phyloP scores from a whole-genome alignment of 2,329 filamentous ascomycete species.

The Paecilomyces variotii region DNA sequence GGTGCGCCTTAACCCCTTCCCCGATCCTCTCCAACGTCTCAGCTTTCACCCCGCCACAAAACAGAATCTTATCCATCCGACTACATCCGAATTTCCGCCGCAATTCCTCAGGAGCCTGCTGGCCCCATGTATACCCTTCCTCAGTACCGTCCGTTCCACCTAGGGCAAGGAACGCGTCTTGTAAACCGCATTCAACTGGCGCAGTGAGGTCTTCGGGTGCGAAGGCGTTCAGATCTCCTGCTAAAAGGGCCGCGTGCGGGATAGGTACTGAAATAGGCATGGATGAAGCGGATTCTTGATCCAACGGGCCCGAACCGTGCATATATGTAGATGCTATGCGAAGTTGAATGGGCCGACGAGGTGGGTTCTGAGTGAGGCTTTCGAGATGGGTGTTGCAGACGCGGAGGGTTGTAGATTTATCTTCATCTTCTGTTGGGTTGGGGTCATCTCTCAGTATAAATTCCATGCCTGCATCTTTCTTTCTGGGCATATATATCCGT shows the following conservation, averaged over 20 bases:
- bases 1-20: constrained; percentile 4
- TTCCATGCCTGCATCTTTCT: too few relatives aligned
- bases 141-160: constrained; percentile 45
- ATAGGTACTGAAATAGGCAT: background rate
- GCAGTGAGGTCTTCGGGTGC: constrained; percentile 45
- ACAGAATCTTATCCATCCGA: constrained; percentile 50
- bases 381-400: constrained; percentile 53
- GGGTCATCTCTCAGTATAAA: too few relatives aligned
- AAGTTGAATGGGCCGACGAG: constrained; percentile 44
- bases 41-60: constrained; percentile 26
- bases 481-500: background rate
- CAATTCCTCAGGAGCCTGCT: constrained; percentile 39
- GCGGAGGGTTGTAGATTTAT: constrained; percentile 28
- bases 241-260: constrained; percentile 38
- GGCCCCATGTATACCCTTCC: constrained; percentile 51
- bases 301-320: constrained; percentile 19
- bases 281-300: background rate
- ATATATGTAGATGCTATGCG: constrained; percentile 38
- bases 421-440: background rate
- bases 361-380: constrained; percentile 42
- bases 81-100: constrained; percentile 41
- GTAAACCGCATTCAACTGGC: constrained; percentile 41
- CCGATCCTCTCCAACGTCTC: constrained; percentile 4
- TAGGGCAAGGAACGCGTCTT: constrained; percentile 46
- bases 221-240: constrained; percentile 53